phyloP scores from a whole-genome alignment of 139 green algal genomes.

The Spirogloea muscicola region DNA sequence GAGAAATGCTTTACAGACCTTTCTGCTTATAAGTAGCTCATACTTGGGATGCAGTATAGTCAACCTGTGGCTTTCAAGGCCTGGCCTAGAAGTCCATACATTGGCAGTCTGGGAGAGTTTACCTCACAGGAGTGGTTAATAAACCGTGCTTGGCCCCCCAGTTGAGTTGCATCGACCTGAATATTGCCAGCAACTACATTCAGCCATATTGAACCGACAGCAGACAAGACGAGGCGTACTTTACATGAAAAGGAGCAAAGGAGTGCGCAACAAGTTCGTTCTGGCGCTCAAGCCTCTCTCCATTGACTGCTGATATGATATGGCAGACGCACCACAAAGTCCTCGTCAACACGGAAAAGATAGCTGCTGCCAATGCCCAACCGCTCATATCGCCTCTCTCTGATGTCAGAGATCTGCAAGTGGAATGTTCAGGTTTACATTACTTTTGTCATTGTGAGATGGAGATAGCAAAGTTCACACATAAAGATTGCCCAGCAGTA shows the following conservation, averaged over 20 bases:
- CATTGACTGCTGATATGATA: too few species aligned
- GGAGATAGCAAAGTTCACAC: neutral
- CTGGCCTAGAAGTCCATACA: too few species aligned
- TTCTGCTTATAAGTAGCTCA: too few species aligned
- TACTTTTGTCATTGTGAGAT: neutral
- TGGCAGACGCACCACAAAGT: slow-evolving; percentile 37
- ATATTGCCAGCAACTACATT: too few species aligned
- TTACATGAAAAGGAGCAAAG: too few species aligned
- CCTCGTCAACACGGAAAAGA: slow-evolving; percentile 64
- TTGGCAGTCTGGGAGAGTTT: too few species aligned
- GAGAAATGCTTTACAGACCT: too few species aligned
- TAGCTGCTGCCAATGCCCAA: slow-evolving; percentile 56
- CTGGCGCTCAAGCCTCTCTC: neutral
- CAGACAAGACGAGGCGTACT: too few species aligned
- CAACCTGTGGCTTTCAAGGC: too few species aligned
- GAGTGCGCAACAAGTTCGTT: too few species aligned
- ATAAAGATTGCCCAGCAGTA: neutral
- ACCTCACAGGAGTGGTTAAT: slow-evolving; percentile 88
- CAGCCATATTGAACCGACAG: too few species aligned
- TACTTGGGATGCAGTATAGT: too few species aligned
- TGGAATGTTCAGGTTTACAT: neutral
- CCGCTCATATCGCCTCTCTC: slow-evolving; percentile 68
- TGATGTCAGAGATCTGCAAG: slow-evolving; percentile 40
- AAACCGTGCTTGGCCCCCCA: slow-evolving; percentile 70
- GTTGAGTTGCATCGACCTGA: slow-evolving; percentile 65